phyloP scores from a whole-genome alignment of 2,329 filamentous ascomycete genomes.

The Cytospora piceae region DNA sequence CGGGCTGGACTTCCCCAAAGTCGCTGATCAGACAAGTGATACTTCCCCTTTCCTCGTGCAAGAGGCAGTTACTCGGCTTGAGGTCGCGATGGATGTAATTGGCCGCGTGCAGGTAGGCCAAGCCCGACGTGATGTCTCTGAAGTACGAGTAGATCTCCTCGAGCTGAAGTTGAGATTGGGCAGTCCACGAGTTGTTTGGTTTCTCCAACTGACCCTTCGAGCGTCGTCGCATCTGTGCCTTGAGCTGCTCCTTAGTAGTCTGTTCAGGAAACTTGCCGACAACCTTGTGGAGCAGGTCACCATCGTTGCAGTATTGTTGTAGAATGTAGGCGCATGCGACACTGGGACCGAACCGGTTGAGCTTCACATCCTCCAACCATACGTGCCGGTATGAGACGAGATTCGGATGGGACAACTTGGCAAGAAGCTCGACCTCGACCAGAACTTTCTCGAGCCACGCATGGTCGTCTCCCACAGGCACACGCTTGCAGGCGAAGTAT shows the following conservation, averaged over 20 bases:
- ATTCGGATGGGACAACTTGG: slow-evolving; percentile 91
- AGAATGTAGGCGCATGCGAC: slow-evolving; percentile 96
- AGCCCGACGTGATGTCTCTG: slow-evolving; percentile 88
- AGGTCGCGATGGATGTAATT: slow-evolving; percentile 96
- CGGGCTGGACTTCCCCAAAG: slow-evolving; percentile 93
- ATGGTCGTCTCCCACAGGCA: slow-evolving; percentile 93
- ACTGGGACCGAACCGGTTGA: slow-evolving; percentile 84
- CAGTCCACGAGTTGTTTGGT: slow-evolving; percentile 51
- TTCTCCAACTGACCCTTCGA: slow-evolving; percentile 77
- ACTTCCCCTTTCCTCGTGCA: slow-evolving; percentile 71
- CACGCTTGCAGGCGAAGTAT: slow-evolving; percentile 93
- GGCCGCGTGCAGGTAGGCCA: slow-evolving; percentile 86
- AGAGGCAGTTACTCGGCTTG: slow-evolving; percentile 92
- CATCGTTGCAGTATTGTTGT: slow-evolving; percentile 95
- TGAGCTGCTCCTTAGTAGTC: slow-evolving; percentile 80
- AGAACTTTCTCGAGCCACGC: slow-evolving; percentile 93
- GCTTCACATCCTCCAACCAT: slow-evolving; percentile 88
- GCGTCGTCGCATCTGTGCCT: slow-evolving; percentile 80
- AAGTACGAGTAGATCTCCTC: slow-evolving; percentile 98
- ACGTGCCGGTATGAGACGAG: slow-evolving; percentile 96
- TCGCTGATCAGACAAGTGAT: slow-evolving; percentile 89
- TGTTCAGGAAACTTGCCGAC: slow-evolving; percentile 67
- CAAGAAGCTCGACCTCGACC: slow-evolving; percentile 88
- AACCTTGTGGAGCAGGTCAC: slow-evolving; percentile 87
- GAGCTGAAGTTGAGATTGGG: slow-evolving; percentile 60